These are phyloP conservation scores for Aegilops sharonensis DNA, from an alignment of 176 grass and related monocot genomes.

Conservation along the genomic window DNA sequence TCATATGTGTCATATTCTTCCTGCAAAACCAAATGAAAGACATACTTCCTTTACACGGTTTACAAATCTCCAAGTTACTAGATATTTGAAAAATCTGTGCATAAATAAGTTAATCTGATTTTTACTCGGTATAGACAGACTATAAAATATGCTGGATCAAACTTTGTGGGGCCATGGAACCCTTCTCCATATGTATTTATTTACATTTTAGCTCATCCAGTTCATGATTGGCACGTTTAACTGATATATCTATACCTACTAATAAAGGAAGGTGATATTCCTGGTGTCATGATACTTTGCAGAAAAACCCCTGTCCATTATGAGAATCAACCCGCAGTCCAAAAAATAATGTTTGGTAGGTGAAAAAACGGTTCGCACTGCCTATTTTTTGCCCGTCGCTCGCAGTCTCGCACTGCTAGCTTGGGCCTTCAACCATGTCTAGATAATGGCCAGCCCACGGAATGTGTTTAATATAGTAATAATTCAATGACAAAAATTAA, in stretches of 20 bases:
- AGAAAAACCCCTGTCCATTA: too few relatives aligned
- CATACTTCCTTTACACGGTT: background rate
- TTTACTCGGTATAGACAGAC: background rate
- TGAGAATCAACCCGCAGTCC: too few relatives aligned
- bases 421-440: too few relatives aligned
- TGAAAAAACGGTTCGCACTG: too few relatives aligned
- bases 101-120: conserved; percentile 4
- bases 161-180: background rate
- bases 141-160: background rate
- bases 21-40: conserved; percentile 46
- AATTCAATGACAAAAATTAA: too few relatives aligned
- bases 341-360: too few relatives aligned
- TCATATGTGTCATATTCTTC: conserved; percentile 74
- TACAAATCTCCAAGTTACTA: background rate
- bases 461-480: too few relatives aligned
- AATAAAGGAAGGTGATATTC: too few relatives aligned
- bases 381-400: too few relatives aligned
- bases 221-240: conserved; percentile 13
- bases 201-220: background rate
- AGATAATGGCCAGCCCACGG: too few relatives aligned
- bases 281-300: too few relatives aligned
- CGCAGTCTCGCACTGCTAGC: too few relatives aligned
- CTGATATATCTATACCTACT: background rate
- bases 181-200: background rate
- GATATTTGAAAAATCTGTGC: background rate